Percentiles rank a stretch among this genome's conserved stretches.
Evolutionary conservation across 352 stramenopile genomes (phyloP).

Genomic region (Pythium aristosporum): DNA sequence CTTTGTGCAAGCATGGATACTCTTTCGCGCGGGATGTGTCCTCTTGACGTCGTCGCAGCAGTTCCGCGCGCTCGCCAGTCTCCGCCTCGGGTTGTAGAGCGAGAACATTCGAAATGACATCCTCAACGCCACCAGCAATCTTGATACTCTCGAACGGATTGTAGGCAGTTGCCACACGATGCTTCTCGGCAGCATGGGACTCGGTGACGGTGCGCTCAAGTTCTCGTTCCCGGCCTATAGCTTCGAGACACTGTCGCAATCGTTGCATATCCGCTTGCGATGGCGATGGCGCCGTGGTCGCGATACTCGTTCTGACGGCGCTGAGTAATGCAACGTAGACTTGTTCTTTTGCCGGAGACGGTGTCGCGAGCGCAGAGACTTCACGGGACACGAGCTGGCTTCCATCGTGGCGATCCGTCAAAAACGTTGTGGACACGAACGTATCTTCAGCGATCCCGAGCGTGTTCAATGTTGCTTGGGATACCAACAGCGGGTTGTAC

Average conservation of each 20-base stretch:
- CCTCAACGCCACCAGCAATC: conserved; percentile 46
- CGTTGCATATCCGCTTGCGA: conserved; percentile 7
- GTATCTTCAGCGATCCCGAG: conserved; percentile 18
- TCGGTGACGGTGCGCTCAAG: conserved; percentile 27
- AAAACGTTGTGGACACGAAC: conserved; percentile 46
- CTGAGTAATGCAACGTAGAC: conserved; percentile 6
- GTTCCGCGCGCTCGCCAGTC: conserved; percentile 28
- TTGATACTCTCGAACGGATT: conserved; percentile 65
- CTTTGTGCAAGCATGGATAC: background rate
- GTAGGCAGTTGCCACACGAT: conserved; percentile 31
- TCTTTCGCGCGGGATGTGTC: conserved; percentile 29
- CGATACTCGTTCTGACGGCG: background rate
- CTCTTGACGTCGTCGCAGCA: conserved; percentile 57
- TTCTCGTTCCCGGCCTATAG: conserved; percentile 39
- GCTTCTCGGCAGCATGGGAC: conserved; percentile 8
- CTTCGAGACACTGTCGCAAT: conserved; percentile 31
- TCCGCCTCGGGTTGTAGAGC: conserved; percentile 26
- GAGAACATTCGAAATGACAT: conserved; percentile 39
- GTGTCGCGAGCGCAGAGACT: background rate
- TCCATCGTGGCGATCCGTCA: conserved; percentile 37
- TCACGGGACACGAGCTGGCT: background rate
- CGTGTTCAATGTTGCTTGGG: conserved; percentile 24
- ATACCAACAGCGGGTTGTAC: conserved; percentile 49
- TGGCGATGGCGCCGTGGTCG: background rate
- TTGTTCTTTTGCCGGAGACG: conserved; percentile 17